phyloP scores from a whole-genome alignment of 73 alveolate genomes.

The Stentor roeselii region DNA sequence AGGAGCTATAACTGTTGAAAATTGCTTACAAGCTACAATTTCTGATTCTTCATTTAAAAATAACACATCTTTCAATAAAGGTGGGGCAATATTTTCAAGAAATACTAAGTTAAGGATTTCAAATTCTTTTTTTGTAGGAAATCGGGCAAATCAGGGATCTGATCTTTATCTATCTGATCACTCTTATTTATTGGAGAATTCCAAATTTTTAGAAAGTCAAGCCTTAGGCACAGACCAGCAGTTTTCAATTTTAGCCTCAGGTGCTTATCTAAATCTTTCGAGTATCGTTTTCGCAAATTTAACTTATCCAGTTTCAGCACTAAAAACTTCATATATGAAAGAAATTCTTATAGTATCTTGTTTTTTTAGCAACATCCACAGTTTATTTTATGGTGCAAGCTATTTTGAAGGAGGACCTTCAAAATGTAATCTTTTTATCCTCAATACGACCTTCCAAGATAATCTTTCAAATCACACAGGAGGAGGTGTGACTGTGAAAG shows the following conservation, averaged over 20 bases:
- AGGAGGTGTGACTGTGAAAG: too few relatives aligned
- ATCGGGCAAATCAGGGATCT: background rate
- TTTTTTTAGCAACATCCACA: background rate
- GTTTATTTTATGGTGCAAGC: background rate
- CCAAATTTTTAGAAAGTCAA: background rate
- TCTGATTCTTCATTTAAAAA: background rate
- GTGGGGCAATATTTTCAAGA: background rate
- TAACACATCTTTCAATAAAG: background rate
- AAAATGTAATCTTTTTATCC: too few relatives aligned
- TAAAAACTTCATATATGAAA: too few relatives aligned
- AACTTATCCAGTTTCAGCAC: background rate
- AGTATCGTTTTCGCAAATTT: too few relatives aligned
- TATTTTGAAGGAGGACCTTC: too few relatives aligned
- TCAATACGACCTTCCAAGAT: too few relatives aligned
- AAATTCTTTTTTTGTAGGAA: background rate
- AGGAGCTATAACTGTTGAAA: background rate
- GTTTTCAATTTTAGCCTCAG: too few relatives aligned
- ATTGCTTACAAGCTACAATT: background rate
- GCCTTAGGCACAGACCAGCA: background rate
- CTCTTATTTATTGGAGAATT: background rate
- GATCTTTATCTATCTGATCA: background rate
- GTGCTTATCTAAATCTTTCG: background rate
- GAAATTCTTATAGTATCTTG: background rate
- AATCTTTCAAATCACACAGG: too few relatives aligned
- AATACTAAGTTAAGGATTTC: too few relatives aligned